These are phyloP conservation scores for Podospora didyma DNA, from an alignment of 495 filamentous ascomycete species.

Conservation along the genomic window DNA sequence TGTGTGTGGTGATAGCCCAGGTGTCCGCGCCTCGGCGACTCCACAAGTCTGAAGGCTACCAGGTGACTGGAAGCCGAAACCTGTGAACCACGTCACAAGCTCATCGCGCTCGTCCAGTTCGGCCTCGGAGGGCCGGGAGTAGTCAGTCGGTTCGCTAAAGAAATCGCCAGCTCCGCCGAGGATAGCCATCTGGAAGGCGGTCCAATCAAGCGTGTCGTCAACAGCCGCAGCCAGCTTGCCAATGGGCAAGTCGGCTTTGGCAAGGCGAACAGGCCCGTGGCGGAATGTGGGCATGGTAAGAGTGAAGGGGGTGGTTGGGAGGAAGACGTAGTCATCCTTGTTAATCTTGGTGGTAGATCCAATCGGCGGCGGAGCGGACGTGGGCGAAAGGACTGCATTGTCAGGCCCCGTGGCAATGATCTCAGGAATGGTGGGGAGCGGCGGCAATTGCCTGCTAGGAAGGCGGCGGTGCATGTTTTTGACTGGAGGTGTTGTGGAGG, in stretches of 20 bases:
- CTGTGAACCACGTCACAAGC: conserved; percentile 39
- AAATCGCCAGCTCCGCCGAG: conserved; percentile 44
- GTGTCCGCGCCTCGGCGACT: conserved; percentile 1
- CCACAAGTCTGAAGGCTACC: conserved; percentile 7
- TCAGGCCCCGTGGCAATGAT: conserved; percentile 20
- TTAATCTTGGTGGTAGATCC: conserved; percentile 11
- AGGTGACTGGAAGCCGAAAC: conserved; percentile 36
- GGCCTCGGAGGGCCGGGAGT: conserved; percentile 27
- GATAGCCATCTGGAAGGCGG: conserved; percentile 55
- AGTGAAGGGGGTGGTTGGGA: conserved; percentile 40
- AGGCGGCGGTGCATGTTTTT: conserved; percentile 14
- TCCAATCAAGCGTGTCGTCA: conserved; percentile 50
- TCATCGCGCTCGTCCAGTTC: conserved; percentile 40
- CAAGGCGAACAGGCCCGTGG: conserved; percentile 47
- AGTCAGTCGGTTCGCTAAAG: conserved; percentile 40
- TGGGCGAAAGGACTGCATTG: conserved; percentile 10
- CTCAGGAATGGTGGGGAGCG: conserved; percentile 46
- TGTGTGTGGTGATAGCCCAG: conserved; percentile 4
- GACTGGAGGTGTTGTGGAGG: conserved; percentile 16
- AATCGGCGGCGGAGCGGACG: conserved; percentile 14
- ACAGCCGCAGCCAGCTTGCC: conserved; percentile 32
- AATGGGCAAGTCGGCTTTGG: conserved; percentile 33
- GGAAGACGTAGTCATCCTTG: conserved; percentile 34
- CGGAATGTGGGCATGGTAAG: conserved; percentile 37
- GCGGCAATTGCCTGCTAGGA: conserved; percentile 20